Evolutionary conservation across 805 yeast genomes (phyloP), one percentile per base, ranked within the genome.

Genomic region (Monosporozyma siamensis): DNA sequence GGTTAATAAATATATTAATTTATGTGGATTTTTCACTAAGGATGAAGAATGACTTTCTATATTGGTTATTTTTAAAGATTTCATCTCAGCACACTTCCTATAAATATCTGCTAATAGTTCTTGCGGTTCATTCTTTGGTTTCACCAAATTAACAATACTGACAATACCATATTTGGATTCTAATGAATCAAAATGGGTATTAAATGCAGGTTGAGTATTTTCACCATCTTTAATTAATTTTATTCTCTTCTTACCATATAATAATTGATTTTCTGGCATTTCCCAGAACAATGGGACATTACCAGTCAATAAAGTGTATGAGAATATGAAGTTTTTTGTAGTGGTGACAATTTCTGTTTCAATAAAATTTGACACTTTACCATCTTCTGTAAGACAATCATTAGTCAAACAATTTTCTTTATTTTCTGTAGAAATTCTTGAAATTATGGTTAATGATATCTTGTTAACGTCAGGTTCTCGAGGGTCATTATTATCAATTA

Each of bases 231-330:
- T 72, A 0, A 89, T 78, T n/a, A 92, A 66, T 27, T 77, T 76
- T 32, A 87, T 79, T 15, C 20, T 29, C 57, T 86, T 90, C 23
- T 90, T 90, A 32, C 83, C 77, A 34, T 88, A 77, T 43, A 92
- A 64, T 9, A 92, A 78, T 42, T 64, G 68, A 25, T 64, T 61
- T 35, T 65, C 69, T 48, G 85, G 95, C 52, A 88, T 90, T 56
- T 90, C 98, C 94, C 95, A 92, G 55, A 86, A 90, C 6, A 92
- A 66, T 0, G 99, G 98, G 1, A 89, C 89, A 23, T 94, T 84
- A 3, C 97, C 98, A 50, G 95, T 68, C 3, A 89, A 72, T 63
- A 88, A 95, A 0, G 82, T 74, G 61, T 82, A 90, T 1, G 96
- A 78, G 53, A 80, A 82, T 65, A 70, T 63, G 64, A 73, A 59